Conservation (phyloP, 495 filamentous ascomycete species). For the Chaetomium fimeti region DNA sequence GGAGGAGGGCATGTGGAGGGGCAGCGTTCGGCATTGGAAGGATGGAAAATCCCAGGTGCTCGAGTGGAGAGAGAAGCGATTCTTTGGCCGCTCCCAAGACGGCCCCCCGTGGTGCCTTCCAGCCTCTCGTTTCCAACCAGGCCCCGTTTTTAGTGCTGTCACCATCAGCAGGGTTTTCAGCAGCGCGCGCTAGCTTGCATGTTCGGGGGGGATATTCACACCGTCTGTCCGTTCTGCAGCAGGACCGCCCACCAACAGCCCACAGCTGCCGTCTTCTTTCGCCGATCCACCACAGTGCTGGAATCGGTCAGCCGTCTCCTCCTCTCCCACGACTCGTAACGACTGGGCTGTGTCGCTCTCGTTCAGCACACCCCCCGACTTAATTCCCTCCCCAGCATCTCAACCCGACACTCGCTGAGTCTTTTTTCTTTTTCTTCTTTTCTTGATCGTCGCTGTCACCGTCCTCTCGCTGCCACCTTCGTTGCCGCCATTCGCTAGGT, state of each 20-base stretch:
- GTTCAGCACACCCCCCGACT: constrained; percentile 5
- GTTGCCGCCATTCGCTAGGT: constrained; percentile 22
- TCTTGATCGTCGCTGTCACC: not conserved
- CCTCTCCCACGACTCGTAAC: not conserved
- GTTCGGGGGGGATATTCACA: constrained; percentile 4
- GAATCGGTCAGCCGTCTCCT: not conserved
- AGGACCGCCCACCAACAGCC: constrained; percentile 5
- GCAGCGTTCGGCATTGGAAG: not conserved
- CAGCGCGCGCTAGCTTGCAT: not conserved
- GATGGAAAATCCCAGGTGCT: not conserved
- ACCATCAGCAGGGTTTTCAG: not conserved
- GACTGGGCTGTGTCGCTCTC: constrained; percentile 3
- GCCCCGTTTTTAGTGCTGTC: constrained; percentile 6
- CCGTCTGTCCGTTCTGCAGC: constrained; percentile 1
- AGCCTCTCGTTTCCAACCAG: constrained; percentile 14
- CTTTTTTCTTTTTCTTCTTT: constrained; percentile 9
- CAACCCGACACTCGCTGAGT: constrained; percentile 24
- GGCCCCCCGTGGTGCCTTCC: not conserved
- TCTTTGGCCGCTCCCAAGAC: constrained; percentile 3
- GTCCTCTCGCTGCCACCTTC: constrained; percentile 20
- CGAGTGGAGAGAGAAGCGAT: not conserved
- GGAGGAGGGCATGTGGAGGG: no score
- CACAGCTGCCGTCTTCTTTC: constrained; percentile 13
- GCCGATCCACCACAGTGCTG: constrained; percentile 12
- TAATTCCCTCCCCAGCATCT: constrained; percentile 9